Base-by-base conservation (phyloP, 106 monocot genomes). In the Acorus gramineus region DNA sequence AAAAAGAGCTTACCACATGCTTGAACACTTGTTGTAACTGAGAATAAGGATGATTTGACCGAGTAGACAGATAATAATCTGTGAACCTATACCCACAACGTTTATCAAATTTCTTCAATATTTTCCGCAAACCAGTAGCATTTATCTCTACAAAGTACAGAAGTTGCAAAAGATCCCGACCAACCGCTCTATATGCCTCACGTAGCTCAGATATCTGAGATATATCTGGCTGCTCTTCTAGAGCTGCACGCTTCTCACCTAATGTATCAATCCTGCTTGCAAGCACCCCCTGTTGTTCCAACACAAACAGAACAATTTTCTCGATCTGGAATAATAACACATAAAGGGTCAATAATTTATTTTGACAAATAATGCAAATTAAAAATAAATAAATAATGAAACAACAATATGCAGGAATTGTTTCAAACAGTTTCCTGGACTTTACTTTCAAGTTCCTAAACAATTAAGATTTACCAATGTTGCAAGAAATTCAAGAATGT, bases 91-190 rank as follows among this genome's bases (percentile, higher is more conserved):
- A 88, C 3, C 83, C 87, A 61, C 90, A 79, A 44, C 85, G 67
- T 65, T 96, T 96, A 69, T 96, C 96, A 70, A 96, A 96, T 59
- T 96, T 96, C 81, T 96, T 96, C 67, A 96, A 66, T 60, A 96
- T 96, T 60, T 96, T 96, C 46, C 96, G 82, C 49, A 96, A 83
- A 44, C 85, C 91, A 48, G 87, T 96, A 54, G 91, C 96, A 79
- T 96, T 96, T 14, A 88, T 55, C 63, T 91, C 91, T 56, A 96
- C 79, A 79, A 96, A 96, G 59, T 76, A 85, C 44, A 96, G 83
- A 69, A 96, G 84, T 63, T 88, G 87, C 52, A 96, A 61, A 60
- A 96, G 87, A 77, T 91, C 96, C 7, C 66, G 65, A n/a, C 96
- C 96, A 12, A 85, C 79, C 52, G 64, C 78, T 64, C 80, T 81